phyloP scores from a whole-genome alignment of 148 eudicot species.

The Euryodendron excelsum region DNA sequence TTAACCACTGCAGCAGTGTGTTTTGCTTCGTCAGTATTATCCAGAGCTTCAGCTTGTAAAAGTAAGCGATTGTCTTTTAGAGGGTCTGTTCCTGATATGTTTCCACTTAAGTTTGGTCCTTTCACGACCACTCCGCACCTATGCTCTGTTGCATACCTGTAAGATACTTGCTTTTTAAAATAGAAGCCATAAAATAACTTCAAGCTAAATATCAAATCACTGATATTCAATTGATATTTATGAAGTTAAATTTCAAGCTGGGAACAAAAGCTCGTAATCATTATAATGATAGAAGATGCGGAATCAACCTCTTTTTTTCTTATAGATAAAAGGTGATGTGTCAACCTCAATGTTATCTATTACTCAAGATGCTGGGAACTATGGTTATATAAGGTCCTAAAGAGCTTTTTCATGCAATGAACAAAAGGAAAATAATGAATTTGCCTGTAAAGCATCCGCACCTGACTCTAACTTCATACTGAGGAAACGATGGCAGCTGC shows the following conservation, averaged over 20 bases:
- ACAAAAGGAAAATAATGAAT: not conserved
- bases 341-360: not conserved
- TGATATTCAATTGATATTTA: not conserved
- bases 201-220: not conserved
- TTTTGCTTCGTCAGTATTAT: constrained; percentile 81
- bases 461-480: constrained; percentile 96
- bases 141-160: constrained; percentile 98
- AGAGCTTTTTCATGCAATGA: constrained; percentile 4
- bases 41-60: constrained; percentile 74
- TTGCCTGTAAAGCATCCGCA: constrained; percentile 25
- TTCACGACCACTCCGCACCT: constrained; percentile 98
- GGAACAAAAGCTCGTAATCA: not conserved
- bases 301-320: too few relatives aligned
- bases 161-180: constrained; percentile 5
- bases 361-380: not conserved
- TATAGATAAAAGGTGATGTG: too few relatives aligned
- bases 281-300: too few relatives aligned
- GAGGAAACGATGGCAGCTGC: constrained; percentile 84
- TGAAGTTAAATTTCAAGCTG: constrained; percentile 1
- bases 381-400: not conserved
- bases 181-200: not conserved
- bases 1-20: constrained; percentile 89
- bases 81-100: constrained; percentile 98
- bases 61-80: constrained; percentile 88
- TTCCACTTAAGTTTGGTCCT: constrained; percentile 92